These are phyloP conservation scores for Holtermanniella nyarrowii DNA, from an alignment of 768 basidiomycete species.

Conservation along the genomic window DNA sequence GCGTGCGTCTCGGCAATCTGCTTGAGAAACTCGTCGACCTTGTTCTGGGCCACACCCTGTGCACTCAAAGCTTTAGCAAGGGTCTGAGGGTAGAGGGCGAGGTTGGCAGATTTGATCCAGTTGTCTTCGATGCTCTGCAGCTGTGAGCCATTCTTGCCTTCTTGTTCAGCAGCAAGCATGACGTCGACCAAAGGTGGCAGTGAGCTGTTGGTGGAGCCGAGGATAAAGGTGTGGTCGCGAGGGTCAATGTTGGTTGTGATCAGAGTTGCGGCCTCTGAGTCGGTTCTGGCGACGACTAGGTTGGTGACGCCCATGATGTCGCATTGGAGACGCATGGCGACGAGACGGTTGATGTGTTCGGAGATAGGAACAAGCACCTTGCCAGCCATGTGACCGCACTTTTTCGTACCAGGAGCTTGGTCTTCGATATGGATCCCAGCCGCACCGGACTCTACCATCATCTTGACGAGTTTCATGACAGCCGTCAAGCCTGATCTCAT, in stretches of 20 bases:
- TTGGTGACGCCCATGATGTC: constrained; percentile 98
- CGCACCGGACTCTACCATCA: constrained; percentile 97
- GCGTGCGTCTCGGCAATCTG: constrained; percentile 34
- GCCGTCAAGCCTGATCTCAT: constrained; percentile 61
- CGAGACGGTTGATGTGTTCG: constrained; percentile 95
- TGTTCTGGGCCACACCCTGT: constrained; percentile 46
- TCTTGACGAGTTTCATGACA: constrained; percentile 94
- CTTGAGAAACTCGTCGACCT: constrained; percentile 54
- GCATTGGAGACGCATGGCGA: constrained; percentile 92
- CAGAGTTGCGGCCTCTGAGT: constrained; percentile 94
- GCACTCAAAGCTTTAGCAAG: constrained; percentile 53
- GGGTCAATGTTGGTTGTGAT: constrained; percentile 93
- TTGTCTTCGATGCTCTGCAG: constrained; percentile 73
- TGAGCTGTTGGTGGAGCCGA: constrained; percentile 71
- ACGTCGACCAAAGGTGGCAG: constrained; percentile 60
- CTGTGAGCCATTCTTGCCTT: constrained; percentile 65
- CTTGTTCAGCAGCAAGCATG: constrained; percentile 74
- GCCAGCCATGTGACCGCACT: constrained; percentile 47
- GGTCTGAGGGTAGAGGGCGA: constrained; percentile 45
- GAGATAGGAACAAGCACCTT: constrained; percentile 78
- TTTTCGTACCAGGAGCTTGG: constrained; percentile 95
- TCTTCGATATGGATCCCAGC: constrained; percentile 98
- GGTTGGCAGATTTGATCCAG: constrained; percentile 68
- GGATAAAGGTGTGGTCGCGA: constrained; percentile 95
- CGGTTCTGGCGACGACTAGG: constrained; percentile 83